phyloP scores from a whole-genome alignment of 805 yeast species.

The Brettanomyces custersianus region DNA sequence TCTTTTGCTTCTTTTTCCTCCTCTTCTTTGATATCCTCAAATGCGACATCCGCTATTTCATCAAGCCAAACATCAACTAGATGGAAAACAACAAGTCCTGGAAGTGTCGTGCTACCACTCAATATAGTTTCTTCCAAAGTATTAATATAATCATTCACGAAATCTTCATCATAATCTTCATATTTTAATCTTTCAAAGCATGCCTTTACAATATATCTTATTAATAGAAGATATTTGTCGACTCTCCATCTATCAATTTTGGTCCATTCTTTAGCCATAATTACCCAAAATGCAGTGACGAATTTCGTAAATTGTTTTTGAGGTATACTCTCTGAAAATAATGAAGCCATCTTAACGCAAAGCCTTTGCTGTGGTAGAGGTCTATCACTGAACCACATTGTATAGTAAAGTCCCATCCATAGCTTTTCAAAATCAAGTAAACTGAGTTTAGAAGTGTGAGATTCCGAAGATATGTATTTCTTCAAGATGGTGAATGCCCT shows the following conservation, averaged over 20 bases:
- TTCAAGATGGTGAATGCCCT: slow-evolving; percentile 60
- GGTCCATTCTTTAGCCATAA: slow-evolving; percentile 76
- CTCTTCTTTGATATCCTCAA: slow-evolving; percentile 38
- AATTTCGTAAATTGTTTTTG: slow-evolving; percentile 38
- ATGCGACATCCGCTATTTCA: slow-evolving; percentile 66
- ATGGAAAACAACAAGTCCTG: slow-evolving; percentile 78
- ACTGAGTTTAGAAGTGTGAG: slow-evolving; percentile 31
- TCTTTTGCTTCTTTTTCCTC: slow-evolving; percentile 26
- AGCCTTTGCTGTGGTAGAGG: slow-evolving; percentile 86
- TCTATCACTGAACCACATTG: slow-evolving; percentile 96
- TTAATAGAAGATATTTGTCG: slow-evolving; percentile 75
- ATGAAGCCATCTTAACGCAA: slow-evolving; percentile 60
- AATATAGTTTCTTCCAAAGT: slow-evolving; percentile 27
- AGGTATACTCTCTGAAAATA: slow-evolving; percentile 36
- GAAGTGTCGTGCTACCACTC: slow-evolving; percentile 49
- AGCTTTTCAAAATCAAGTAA: slow-evolving; percentile 63
- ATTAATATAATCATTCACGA: slow-evolving; percentile 36
- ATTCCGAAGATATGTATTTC: slow-evolving; percentile 41
- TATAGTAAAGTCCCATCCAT: slow-evolving; percentile 92
- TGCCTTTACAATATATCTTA: slow-evolving; percentile 67
- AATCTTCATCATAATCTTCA: slow-evolving; percentile 44
- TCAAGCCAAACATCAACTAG: slow-evolving; percentile 76
- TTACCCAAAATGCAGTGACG: slow-evolving; percentile 70
- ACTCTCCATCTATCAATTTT: slow-evolving; percentile 76
- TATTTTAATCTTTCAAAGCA: slow-evolving; percentile 46